Evolutionary conservation across 2,329 filamentous ascomycete species (phyloP), one percentile per base, ranked within the genome.

Genomic region (Myriosclerotinia curreyana): DNA sequence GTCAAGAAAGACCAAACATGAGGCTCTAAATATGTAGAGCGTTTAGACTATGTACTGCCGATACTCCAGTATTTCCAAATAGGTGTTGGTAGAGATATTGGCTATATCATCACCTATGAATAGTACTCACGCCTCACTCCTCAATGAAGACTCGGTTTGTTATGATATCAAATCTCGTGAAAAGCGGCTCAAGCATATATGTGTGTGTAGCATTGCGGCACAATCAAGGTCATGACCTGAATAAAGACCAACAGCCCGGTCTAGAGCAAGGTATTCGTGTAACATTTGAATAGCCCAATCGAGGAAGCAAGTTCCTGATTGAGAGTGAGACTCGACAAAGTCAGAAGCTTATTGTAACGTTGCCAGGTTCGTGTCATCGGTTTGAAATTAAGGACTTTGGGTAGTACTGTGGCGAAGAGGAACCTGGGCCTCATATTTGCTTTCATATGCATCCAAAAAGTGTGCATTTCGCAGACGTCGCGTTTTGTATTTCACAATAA

Each of bases 361-460:
- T 63, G n/a, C 60, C 15, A 60, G 56, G 46, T 44, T 48, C 46
- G n/a, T 50, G 40, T 49, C 52, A 38, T 40, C 34, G 8, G 14
- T 42, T 20, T 48, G 31, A 49, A 58, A 63, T 50, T 40, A 63
- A 63, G 44, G 42, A 34, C 42, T 56, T 56, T 20, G 34, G 40
- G 31, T 11, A 46, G 44, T 17, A 25, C 40, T 42, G n/a, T 50
- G 14, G 51, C 38, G n/a, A 48, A 46, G n/a, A n/a, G 25, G 25
- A 15, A 22, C 6, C 28, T 15, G 22, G 42, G 34, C 17, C 38
- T 12, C 40, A 48, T 9, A 20, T 28, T 15, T 28, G 2, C 14
- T 40, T 60, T 2, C 7, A n/a, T 5, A 38, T 60, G 15, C 7
- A 58, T 36, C 42, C 42, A 22, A 46, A 8, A 48, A 60, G 2